Conservation (phyloP, 2,329 filamentous ascomycete species). For the Amauroascus verrucosus region DNA sequence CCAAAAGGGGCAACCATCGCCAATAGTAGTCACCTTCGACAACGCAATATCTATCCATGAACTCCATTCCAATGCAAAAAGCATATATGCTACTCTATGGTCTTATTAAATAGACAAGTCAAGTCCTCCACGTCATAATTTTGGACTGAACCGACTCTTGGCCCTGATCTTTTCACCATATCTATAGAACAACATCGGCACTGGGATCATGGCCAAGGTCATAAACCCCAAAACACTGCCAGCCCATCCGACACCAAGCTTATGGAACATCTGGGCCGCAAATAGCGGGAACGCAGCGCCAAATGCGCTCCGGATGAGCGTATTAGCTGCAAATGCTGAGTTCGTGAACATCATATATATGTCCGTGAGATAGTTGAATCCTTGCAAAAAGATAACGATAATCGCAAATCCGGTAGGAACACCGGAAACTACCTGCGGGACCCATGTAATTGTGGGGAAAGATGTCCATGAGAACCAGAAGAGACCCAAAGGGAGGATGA, state of each 20-base stretch:
- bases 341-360: constrained; percentile 41
- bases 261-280: constrained; percentile 35
- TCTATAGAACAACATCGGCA: constrained; percentile 41
- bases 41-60: background rate
- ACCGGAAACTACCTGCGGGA: constrained; percentile 36
- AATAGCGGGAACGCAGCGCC: constrained; percentile 71
- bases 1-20: too few species aligned
- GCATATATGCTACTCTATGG: background rate
- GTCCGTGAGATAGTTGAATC: constrained; percentile 52
- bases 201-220: constrained; percentile 34
- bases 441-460: constrained; percentile 34
- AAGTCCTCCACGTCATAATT: constrained; percentile 5
- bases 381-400: constrained; percentile 37
- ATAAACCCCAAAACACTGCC: constrained; percentile 33
- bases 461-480: constrained; percentile 43
- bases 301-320: constrained; percentile 66
- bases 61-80: background rate
- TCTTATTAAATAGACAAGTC: background rate
- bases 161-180: constrained; percentile 39
- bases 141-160: constrained; percentile 35
- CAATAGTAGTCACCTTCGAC: too few species aligned
- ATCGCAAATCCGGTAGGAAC: constrained; percentile 36
- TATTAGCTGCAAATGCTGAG: constrained; percentile 68
- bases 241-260: constrained; percentile 33
- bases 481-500: constrained; percentile 36